Conservation (phyloP, 352 stramenopile genomes). For the Phytophthora chlamydospora region DNA sequence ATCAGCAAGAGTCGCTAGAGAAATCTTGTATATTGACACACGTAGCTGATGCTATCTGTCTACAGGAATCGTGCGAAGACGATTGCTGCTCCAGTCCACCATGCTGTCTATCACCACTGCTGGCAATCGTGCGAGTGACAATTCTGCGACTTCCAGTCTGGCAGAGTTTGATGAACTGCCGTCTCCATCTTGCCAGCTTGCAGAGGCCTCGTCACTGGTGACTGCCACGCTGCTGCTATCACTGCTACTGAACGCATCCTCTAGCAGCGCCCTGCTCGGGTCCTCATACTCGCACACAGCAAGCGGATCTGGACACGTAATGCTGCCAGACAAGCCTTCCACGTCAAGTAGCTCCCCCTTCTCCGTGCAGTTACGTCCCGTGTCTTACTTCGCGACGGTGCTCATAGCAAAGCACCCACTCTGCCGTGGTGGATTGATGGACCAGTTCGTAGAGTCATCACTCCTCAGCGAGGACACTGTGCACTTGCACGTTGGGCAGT, state of each 20-base stretch:
- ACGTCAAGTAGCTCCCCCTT: conserved; percentile 50
- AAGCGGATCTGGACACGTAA: conserved; percentile 71
- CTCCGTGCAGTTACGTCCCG: conserved; percentile 43
- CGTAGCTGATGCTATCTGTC: no score
- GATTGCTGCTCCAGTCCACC: no score
- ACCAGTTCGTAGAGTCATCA: conserved; percentile 53
- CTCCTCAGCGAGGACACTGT: conserved; percentile 61
- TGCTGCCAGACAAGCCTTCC: conserved; percentile 49
- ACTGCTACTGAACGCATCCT: background rate
- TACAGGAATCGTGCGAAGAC: no score
- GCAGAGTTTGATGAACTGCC: conserved; percentile 2
- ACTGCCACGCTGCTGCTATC: background rate
- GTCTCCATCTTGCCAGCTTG: no score
- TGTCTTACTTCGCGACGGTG: conserved; percentile 15
- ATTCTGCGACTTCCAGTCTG: conserved; percentile 5
- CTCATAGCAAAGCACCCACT: conserved; percentile 75
- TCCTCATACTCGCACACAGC: conserved; percentile 51
- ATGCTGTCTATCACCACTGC: no score
- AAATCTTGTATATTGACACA: no score
- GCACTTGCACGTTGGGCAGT: conserved; percentile 74
- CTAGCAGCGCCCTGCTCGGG: conserved; percentile 8
- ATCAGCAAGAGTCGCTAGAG: no score
- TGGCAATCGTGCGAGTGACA: background rate
- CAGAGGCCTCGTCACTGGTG: background rate
- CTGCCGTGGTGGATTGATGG: conserved; percentile 48